Evolutionary conservation across 805 yeast genomes (phyloP), one percentile per base, ranked within the genome.

Genomic region (Cyberlindnera euphorbiae): DNA sequence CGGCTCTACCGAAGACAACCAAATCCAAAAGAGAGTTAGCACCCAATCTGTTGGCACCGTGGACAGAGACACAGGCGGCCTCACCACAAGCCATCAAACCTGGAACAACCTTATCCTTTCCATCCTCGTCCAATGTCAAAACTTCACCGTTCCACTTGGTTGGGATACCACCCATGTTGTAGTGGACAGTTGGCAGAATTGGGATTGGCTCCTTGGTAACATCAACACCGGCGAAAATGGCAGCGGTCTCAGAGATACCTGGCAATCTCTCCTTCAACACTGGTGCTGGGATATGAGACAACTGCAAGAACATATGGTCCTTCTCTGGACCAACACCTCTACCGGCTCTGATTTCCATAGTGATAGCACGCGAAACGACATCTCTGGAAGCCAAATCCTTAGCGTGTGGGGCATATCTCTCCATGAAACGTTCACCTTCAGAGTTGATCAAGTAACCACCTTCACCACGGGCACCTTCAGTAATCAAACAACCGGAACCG

Each of bases 401-500:
- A 50, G 97, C 97, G 36, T 89, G 83, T 49, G 98, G 98, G 39
- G 98, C 98, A 61, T 90, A 90, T 67, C 98, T 82, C 74, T 90
- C 98, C 98, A 90, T 90, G 67, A 90, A 90, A 67, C 98, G 82
- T 73, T 90, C 98, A 75, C 98, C 98, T 70, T 93, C 95, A 51
- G 88, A 77, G 77, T 90, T 90, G 47, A 90, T 75, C 63, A 90
- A 73, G 77, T 77, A 93, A 48, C 98, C 98, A 79, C 98, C 98
- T 74, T 93, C 98, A 77, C 98, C 98, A 75, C 98, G 84, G 51
- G 97, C 95, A 71, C 98, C 98, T 70, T 93, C 98, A 39, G 98
- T 93, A 64, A 93, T 93, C 71, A 90, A 72, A 74, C 97, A 93
- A 49, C 98, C 98, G 27, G 97, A 87, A 42, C 98, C 98, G 66